Base-by-base conservation (phyloP, 2,329 filamentous ascomycete species). In the Colletotrichum nymphaeae region DNA sequence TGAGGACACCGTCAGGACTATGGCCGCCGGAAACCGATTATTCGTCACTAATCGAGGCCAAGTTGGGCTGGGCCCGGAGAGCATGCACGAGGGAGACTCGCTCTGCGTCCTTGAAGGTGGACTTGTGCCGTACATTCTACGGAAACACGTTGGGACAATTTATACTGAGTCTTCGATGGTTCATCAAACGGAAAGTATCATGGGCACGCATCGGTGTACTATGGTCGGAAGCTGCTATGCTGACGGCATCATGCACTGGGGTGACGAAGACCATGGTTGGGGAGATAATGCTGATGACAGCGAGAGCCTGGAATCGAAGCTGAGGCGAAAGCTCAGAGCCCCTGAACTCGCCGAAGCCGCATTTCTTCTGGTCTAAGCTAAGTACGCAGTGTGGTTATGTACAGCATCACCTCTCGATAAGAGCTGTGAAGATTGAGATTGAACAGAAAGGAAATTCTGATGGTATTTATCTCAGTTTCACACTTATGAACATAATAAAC, bases 221-320 rank as follows among this genome's bases (percentile, higher is more conserved):
- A 64, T 73, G 69, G 24, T 74, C 1, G 72, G 72, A 12, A 73
- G 52, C 1, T 69, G 72, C 14, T 74, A 64, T 16, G 49, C 56
- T 2, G 69, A 72, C 1, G 69, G 69, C 14, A 53, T 60, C 19
- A 74, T 74, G 72, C 35, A 62, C 3, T 62, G 64, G 64, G 69
- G 64, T 1, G 5, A 22, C 14, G 68, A 59, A 30, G 24, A 6
- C 1, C 14, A 1, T 16, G 4, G 49, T 2, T 1, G n/a, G 5
- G 32, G 11, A 14, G 55, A 60, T 5, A 42, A 60, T 9, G 9
- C 63, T 4, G 16, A 6, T 5, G 56, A 62, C 0, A 32, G 4
- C 1, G 68, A 60, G 19, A 46, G 5, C 14, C 11, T 71, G 30
- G 46, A 56, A 4, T 37, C 49, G 2, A 60, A 67, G 4, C 5